A percentile compares a stretch with the other conserved stretches of the same genome.
Conservation (phyloP, 805 yeast species). For the Schwanniomyces vanrijiae region DNA sequence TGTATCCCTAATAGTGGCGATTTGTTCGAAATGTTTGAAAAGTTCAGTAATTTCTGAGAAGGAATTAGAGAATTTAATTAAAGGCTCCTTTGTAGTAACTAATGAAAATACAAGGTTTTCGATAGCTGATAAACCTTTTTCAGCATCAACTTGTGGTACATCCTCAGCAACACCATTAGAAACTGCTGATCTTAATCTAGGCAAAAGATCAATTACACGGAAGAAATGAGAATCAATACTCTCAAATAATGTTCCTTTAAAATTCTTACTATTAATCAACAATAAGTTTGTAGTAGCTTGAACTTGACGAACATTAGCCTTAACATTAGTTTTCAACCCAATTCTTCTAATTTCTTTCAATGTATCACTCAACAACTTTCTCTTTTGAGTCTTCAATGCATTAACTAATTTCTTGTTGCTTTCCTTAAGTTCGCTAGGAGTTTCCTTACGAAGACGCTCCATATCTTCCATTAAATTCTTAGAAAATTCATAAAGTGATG, state of each 20-base stretch:
- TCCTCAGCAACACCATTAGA: conserved; percentile 60
- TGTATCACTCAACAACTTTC: conserved; percentile 72
- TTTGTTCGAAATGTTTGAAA: conserved; percentile 13
- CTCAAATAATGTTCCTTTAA: conserved; percentile 35
- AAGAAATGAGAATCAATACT: conserved; percentile 56
- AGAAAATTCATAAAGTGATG: conserved; percentile 56
- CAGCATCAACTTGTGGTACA: conserved; percentile 71
- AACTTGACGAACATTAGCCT: conserved; percentile 61
- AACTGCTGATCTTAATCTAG: conserved; percentile 70
- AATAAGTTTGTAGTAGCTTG: conserved; percentile 66
- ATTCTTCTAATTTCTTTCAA: conserved; percentile 70
- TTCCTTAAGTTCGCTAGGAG: conserved; percentile 70
- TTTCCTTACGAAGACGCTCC: conserved; percentile 65
- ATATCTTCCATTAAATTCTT: conserved; percentile 55
- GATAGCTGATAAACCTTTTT: conserved; percentile 70
- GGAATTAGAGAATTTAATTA: conserved; percentile 31
- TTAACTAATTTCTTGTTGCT: conserved; percentile 69
- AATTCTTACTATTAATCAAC: conserved; percentile 52
- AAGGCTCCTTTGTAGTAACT: conserved; percentile 51
- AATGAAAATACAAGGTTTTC: conserved; percentile 69
- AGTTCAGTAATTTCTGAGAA: conserved; percentile 12
- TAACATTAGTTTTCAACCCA: conserved; percentile 70
- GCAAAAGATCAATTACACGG: conserved; percentile 74
- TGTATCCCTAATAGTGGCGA: conserved; percentile 11
- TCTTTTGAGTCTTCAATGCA: conserved; percentile 77